Percentiles rank a stretch among this genome's conserved stretches.
Evolutionary conservation across 129 eudicot species (phyloP).

Genomic region (Cynara cardunculus): DNA sequence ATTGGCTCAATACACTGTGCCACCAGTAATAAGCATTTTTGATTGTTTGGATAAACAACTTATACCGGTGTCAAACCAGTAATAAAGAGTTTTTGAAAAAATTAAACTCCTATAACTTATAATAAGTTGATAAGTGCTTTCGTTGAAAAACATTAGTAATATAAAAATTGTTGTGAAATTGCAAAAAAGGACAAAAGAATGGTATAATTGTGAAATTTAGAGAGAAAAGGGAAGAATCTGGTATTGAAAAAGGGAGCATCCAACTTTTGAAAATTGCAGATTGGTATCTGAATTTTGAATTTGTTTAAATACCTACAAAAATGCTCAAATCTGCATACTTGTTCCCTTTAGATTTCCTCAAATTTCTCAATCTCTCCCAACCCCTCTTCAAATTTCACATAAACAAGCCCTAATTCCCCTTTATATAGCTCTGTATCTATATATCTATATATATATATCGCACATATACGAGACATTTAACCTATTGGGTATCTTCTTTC

Average conservation of each 20-base stretch:
- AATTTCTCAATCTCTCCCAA: slow-evolving; percentile 20
- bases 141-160: too few species aligned
- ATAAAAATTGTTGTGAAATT: slow-evolving; percentile 1
- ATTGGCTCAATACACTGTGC: too few species aligned
- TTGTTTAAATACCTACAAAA: slow-evolving; percentile 16
- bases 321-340: slow-evolving; percentile 14
- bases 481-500: slow-evolving; percentile 23
- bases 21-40: too few species aligned
- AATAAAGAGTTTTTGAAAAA: too few species aligned
- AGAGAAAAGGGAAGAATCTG: not conserved
- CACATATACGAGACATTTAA: slow-evolving; percentile 1
- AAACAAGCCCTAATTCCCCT: slow-evolving; percentile 22
- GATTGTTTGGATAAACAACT: too few species aligned
- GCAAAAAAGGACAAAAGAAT: slow-evolving; percentile 7
- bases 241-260: slow-evolving; percentile 1
- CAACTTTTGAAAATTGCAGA: slow-evolving; percentile 1
- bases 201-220: not conserved
- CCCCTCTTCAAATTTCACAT: slow-evolving; percentile 29
- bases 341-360: slow-evolving; percentile 26
- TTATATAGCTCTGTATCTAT: slow-evolving; percentile 1
- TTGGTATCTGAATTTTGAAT: not conserved
- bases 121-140: too few species aligned
- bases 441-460: not conserved
- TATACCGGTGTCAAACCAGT: too few species aligned
- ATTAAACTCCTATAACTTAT: too few species aligned